Conservation (phyloP, 2,329 filamentous ascomycete genomes). For the Sordariomycetes sp. region DNA sequence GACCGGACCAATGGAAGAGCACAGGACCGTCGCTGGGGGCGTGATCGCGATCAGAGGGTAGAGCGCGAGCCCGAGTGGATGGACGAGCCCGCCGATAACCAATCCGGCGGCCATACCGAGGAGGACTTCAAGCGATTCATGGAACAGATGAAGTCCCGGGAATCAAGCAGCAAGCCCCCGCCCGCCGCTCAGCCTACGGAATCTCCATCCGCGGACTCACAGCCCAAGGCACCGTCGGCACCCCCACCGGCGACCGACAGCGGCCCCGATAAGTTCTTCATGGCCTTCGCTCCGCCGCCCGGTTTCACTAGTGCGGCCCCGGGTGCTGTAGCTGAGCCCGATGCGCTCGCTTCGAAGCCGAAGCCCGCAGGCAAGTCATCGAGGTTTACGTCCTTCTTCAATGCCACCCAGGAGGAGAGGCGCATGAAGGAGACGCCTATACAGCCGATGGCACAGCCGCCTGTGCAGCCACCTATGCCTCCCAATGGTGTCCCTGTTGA, state of each 20-base stretch:
- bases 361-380: conserved; percentile 54
- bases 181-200: conserved; percentile 15
- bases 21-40: conserved; percentile 37
- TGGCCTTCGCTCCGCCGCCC: conserved; percentile 30
- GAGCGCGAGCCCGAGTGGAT: conserved; percentile 88
- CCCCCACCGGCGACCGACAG: conserved; percentile 42
- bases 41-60: conserved; percentile 32
- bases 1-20: conserved; percentile 24
- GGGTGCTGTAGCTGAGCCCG: conserved; percentile 17
- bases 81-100: conserved; percentile 58
- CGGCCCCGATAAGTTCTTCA: conserved; percentile 68
- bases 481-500: background rate
- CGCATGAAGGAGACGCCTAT: conserved; percentile 3
- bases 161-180: conserved; percentile 12
- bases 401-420: conserved; percentile 15
- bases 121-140: conserved; percentile 95
- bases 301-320: conserved; percentile 20
- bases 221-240: conserved; percentile 42
- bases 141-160: conserved; percentile 65
- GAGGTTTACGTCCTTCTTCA: conserved; percentile 75
- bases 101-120: conserved; percentile 60
- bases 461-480: background rate
- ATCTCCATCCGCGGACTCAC: conserved; percentile 29
- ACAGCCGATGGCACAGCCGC: conserved; percentile 5
- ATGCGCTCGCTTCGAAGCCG: conserved; percentile 23